Evolutionary conservation across 768 basidiomycete genomes (phyloP), one percentile per base, ranked within the genome.

Genomic region (Boletus sp.): DNA sequence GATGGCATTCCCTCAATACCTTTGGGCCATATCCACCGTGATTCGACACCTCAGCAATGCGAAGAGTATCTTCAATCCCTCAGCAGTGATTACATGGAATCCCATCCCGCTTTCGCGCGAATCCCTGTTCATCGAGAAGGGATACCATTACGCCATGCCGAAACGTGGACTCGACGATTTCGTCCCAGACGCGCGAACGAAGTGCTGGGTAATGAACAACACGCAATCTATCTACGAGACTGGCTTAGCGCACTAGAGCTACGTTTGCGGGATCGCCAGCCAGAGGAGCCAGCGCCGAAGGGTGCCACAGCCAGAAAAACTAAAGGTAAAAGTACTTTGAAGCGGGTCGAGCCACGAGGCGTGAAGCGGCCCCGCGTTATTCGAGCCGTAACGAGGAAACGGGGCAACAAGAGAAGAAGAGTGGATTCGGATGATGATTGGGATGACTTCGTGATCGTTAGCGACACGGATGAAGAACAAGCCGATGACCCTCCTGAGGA

Each of bases 211-310:
- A 94, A 93, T 64, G 84, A 90, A 66, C 66, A 70, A 9, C 80
- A 82, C 46, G 87, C 92, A 1, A 61, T 76, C 27, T 90, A 86
- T 69, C 74, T 95, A 51, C 81, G 87, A 37, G 82, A 88, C 47
- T 95, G 93, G 93, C 75, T 95, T 45, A 70, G 71, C 25, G 83
- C 87, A n/a, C 78, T 90, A 13, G 81, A 83, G 57, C 62, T 93
- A 23, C 79, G 81, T n/a, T 69, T 79, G 19, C 60, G 42, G 35
- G 54, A 44, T 46, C 33, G 47, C 38, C 45, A 39, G 19, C 38
- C 56, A 49, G 54, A 51, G 51, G 48, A 51, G 45, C 50, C 51
- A 3, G 39, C 29, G 29, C 15, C 17, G 25, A 50, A 50, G 43
- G 40, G 29, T 43, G 33, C 13, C 29, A 55, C 39, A n/a, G 54